Base-by-base conservation (phyloP, 768 basidiomycete genomes). In the Scleroderma citrinum region DNA sequence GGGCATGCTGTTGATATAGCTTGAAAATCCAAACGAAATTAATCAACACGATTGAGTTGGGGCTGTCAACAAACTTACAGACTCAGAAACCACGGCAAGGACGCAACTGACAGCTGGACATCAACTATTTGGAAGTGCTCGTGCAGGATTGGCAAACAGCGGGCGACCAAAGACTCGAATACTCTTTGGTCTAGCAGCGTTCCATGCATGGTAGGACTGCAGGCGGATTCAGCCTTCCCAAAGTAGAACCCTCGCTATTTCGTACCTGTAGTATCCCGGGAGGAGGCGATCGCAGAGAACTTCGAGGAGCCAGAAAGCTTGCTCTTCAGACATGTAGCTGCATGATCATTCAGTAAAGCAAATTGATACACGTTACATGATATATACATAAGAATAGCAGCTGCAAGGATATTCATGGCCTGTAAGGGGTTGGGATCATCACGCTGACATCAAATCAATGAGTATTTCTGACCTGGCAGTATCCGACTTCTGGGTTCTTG, bases 311-410 rank as follows among this genome's bases (percentile, higher is more conserved):
- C 94, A 98, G 65, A 99, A 99, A 11, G 94, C 85, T 65, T 98
- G 95, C 58, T 98, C 96, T 68, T 99, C 96, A 2, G 92, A 95
- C 92, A 96, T 92, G 65, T 97, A 99, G 53, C 94, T 98, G 57
- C 19, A 42, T 10, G 39, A 40, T 17, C 32, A 24, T 3, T 16
- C 6, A 12, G 45, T 60, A 37, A 66, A 56, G 7, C 43, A 35
- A 26, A 19, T 2, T 26, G 12, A 20, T 44, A 24, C 44, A 36
- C 38, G 21, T 34, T 48, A 30, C 8, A 39, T 40, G 7, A 45
- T 3, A 64, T 80, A 55, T 59, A 92, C 91, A 94, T 92, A 45
- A 95, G 73, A 59, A 95, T 85, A n/a, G 92, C 93, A 23, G 95
- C 94, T 0, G 89, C 89, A 37, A 98, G 78, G 43, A 99, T 95